Percentiles rank a stretch among this genome's conserved stretches.
Conservation (phyloP, 768 basidiomycete species). For the Lactifluus rugatus region DNA sequence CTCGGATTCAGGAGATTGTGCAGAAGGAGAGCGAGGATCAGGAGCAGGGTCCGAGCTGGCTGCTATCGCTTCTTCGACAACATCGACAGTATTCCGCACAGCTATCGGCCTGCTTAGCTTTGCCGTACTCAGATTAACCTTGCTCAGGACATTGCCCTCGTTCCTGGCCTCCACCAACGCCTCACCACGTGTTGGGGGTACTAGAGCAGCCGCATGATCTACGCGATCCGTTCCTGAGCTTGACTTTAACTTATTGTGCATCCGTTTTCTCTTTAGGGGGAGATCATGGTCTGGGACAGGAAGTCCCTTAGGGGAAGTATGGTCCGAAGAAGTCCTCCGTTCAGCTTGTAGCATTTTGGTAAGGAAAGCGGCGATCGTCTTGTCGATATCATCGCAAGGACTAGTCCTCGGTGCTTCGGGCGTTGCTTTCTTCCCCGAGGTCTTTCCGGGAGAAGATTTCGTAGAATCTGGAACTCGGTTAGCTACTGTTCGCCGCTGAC, state of each 20-base stretch:
- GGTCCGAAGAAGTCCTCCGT: neutral
- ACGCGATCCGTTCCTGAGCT: neutral
- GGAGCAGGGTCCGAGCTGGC: neutral
- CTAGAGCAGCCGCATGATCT: neutral
- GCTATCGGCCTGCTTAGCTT: neutral
- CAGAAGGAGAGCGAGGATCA: neutral
- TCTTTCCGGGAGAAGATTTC: neutral
- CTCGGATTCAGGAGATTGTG: neutral
- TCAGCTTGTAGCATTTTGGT: neutral
- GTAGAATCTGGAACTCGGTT: neutral
- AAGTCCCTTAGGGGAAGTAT: neutral
- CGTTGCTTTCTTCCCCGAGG: neutral
- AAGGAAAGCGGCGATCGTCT: slow-evolving; percentile 11
- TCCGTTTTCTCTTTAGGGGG: neutral
- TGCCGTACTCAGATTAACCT: neutral
- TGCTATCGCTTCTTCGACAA: neutral
- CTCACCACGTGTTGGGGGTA: neutral
- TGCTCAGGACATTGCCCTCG: neutral
- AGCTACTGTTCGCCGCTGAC: neutral
- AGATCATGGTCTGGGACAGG: neutral
- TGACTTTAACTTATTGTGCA: neutral
- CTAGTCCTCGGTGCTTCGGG: neutral
- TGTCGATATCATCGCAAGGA: slow-evolving; percentile 9
- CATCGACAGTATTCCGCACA: neutral
- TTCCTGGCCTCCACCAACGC: neutral